Conservation (phyloP, 352 stramenopile genomes). For the Plasmopara halstedii region DNA sequence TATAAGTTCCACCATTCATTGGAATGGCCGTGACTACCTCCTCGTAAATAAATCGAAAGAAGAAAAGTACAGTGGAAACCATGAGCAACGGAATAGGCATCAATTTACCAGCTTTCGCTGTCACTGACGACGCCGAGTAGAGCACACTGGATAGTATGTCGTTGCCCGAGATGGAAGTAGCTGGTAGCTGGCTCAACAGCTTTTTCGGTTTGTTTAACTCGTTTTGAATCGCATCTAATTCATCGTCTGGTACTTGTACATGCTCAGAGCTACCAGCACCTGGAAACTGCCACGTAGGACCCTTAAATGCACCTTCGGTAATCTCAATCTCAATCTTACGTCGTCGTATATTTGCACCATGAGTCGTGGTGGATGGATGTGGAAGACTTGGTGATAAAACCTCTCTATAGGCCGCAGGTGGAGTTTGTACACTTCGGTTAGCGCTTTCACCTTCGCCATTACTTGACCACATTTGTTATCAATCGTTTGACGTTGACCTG, state of each 20-base stretch:
- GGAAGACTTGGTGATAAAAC: constrained; percentile 10
- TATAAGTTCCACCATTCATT: constrained; percentile 88
- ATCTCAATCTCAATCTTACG: constrained; percentile 40
- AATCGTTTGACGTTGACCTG: too few relatives aligned
- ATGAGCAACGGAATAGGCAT: constrained; percentile 69
- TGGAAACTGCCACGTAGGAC: constrained; percentile 31
- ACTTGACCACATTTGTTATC: too few relatives aligned
- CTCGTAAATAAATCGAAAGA: constrained; percentile 78
- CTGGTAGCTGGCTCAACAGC: constrained; percentile 48
- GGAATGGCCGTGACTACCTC: constrained; percentile 84
- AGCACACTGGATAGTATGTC: constrained; percentile 82
- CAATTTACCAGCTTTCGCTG: constrained; percentile 59
- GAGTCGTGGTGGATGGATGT: constrained; percentile 10
- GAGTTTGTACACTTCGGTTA: constrained; percentile 9
- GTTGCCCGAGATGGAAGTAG: constrained; percentile 86
- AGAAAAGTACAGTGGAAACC: constrained; percentile 50
- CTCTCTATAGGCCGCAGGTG: constrained; percentile 18
- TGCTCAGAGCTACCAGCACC: constrained; percentile 22
- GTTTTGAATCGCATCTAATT: constrained; percentile 24
- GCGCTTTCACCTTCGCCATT: too few relatives aligned
- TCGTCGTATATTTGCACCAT: constrained; percentile 22
- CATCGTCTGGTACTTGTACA: constrained; percentile 20
- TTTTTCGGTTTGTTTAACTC: constrained; percentile 21
- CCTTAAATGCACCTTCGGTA: constrained; percentile 15
- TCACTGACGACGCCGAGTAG: constrained; percentile 42